Evolutionary conservation across 768 basidiomycete species (phyloP).

Genomic region (Pleurotus djamor): DNA sequence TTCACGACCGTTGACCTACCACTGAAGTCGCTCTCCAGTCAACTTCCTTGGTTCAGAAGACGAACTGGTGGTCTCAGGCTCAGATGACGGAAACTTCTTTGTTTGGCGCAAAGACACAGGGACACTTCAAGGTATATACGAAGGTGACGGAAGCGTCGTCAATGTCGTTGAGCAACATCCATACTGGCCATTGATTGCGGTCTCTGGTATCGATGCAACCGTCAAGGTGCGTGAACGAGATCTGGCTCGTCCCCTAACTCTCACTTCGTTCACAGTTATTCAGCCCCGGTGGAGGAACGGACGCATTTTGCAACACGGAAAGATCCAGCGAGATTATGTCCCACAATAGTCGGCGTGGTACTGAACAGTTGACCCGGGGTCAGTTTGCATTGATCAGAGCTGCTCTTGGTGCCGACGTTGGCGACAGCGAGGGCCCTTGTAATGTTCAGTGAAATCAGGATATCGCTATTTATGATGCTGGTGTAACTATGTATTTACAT

Average conservation of each 20-base stretch:
- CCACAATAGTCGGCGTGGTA: constrained; percentile 34
- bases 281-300: constrained; percentile 47
- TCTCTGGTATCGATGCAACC: constrained; percentile 84
- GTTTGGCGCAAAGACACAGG: constrained; percentile 77
- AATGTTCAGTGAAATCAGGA: neutral
- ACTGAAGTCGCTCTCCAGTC: constrained; percentile 37
- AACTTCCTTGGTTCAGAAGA: constrained; percentile 82
- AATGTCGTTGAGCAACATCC: constrained; percentile 89
- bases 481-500: neutral
- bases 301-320: constrained; percentile 52
- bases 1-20: neutral
- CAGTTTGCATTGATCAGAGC: constrained; percentile 5
- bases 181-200: constrained; percentile 75
- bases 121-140: constrained; percentile 69
- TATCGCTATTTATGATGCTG: neutral
- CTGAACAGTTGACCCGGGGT: neutral
- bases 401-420: neutral
- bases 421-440: neutral
- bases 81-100: constrained; percentile 87
- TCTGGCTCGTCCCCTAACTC: neutral
- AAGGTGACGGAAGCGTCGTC: constrained; percentile 80
- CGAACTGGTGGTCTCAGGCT: constrained; percentile 80
- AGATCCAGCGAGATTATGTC: constrained; percentile 54
- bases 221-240: constrained; percentile 57
- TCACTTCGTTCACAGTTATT: constrained; percentile 49